Base-by-base conservation (phyloP, 1,139 yeast genomes). In the Geotrichum candidum region DNA sequence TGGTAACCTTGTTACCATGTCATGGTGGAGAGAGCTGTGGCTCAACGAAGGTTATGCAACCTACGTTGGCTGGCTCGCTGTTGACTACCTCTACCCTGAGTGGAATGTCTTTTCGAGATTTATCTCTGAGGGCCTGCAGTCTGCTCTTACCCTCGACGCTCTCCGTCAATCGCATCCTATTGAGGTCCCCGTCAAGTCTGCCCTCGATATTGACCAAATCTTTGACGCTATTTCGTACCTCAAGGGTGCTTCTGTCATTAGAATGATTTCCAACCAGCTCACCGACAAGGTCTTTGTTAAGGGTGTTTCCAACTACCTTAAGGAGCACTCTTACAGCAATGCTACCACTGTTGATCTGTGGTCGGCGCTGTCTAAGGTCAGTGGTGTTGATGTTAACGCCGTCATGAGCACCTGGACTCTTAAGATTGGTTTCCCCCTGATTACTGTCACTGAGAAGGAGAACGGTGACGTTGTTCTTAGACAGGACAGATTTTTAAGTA, bases 11-110 rank as follows among this genome's bases (percentile, higher is more conserved):
- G 96, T 89, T 64, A 90, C 96, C 65, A 90, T 90, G 96, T 89
- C 88, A 69, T 90, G 94, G 90, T 90, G 96, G 96, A 95, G 90
- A 74, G 96, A 89, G 64, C 82, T 90, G 66, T 90, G 96, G 96
- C 82, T 90, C 68, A 90, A 90, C 74, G 96, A 90, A 76, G 96
- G 96, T 33, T 90, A 89, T 71, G 96, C 96, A 56, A 90, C 96
- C 55, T 88, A 91, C 92, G 88, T 88, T 80, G 88, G 94, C 2
- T 88, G 88, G 85, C 82, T 84, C 69, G 88, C 95, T 3, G 84
- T 88, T 68, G 88, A 89, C 73, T 79, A 83, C 68, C 81, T 89
- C 71, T 86, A 81, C 76, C 96, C 96, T 25, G 91, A 87, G 71
- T 90, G 96, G 96, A 85, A 87, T 71, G 89, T 88, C 50, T 90